phyloP scores from a whole-genome alignment of 2,329 filamentous ascomycete species.

The Pleomassaria siparia region DNA sequence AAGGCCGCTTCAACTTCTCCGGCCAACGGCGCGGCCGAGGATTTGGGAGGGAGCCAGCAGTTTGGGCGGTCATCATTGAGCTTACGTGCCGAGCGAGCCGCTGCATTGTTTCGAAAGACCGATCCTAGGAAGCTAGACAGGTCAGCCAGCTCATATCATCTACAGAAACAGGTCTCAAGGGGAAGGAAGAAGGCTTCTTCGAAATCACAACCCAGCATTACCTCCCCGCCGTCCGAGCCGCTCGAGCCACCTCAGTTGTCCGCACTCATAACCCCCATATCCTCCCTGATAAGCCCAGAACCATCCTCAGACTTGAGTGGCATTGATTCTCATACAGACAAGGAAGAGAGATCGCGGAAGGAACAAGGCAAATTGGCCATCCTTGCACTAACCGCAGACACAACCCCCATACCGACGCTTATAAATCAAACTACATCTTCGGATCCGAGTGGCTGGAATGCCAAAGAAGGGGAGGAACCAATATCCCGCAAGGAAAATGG shows the following conservation, averaged over 20 bases:
- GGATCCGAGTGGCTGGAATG: conserved; percentile 4
- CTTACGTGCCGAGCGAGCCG: conserved; percentile 23
- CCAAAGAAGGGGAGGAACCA: not conserved
- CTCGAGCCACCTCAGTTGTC: no score
- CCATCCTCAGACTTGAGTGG: conserved; percentile 6
- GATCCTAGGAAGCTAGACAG: conserved; percentile 7
- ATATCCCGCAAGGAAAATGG: conserved; percentile 5
- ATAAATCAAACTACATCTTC: conserved; percentile 5
- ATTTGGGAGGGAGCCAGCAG: conserved; percentile 20
- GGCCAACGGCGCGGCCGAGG: conserved; percentile 11
- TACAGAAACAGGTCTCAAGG: conserved; percentile 4
- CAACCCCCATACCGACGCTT: conserved; percentile 9
- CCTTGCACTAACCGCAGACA: not conserved
- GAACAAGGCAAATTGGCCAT: conserved; percentile 1
- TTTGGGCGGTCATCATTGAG: conserved; percentile 22
- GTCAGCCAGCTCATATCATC: conserved; percentile 10
- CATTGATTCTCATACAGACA: not conserved
- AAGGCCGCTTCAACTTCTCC: conserved; percentile 21
- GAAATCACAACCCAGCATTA: not conserved
- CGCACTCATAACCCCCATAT: conserved; percentile 2
- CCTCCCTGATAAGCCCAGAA: conserved; percentile 10
- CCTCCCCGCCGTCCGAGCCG: not conserved
- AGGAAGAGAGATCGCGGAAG: conserved; percentile 3
- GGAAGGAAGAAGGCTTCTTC: not conserved
- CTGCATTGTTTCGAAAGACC: conserved; percentile 17